These are phyloP conservation scores for Firmiana major DNA, from an alignment of 345 rosid species.

Conservation along the genomic window DNA sequence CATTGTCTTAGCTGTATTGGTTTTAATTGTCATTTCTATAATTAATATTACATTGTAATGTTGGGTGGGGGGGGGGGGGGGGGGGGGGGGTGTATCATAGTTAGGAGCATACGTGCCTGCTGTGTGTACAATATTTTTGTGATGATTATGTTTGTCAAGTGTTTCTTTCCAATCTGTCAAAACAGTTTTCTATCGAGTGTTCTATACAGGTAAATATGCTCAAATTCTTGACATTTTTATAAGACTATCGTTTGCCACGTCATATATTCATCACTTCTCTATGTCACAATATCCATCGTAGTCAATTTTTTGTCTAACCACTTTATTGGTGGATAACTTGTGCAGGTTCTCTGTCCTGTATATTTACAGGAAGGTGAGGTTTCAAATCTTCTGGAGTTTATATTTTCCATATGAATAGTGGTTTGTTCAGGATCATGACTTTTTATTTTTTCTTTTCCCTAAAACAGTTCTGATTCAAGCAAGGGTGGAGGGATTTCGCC, in stretches of 20 bases:
- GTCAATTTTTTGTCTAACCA: not conserved
- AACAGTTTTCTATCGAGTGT: not conserved
- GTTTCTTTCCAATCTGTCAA: not conserved
- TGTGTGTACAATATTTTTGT: not conserved
- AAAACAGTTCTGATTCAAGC: slow-evolving; percentile 48
- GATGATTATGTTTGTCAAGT: not conserved
- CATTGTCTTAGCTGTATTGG: not conserved
- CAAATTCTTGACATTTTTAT: not conserved
- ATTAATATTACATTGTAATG: not conserved
- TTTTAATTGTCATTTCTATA: not conserved
- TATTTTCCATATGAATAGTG: not conserved
- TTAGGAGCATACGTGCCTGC: not conserved
- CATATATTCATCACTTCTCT: not conserved
- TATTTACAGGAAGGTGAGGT: slow-evolving; percentile 74
- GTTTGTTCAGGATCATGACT: not conserved
- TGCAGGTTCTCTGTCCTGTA: slow-evolving; percentile 74
- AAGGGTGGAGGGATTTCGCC: slow-evolving; percentile 29
- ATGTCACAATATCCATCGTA: not conserved
- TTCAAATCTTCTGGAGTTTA: not conserved
- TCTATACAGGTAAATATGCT: not conserved
- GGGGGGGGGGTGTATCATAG: not conserved
- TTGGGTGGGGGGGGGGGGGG: no score
- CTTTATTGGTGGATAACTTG: not conserved
- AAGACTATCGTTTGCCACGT: not conserved
- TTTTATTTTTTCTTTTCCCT: slow-evolving; percentile 1